Conservation (phyloP, 1,139 yeast genomes). For the Geotrichum carabidarum region DNA sequence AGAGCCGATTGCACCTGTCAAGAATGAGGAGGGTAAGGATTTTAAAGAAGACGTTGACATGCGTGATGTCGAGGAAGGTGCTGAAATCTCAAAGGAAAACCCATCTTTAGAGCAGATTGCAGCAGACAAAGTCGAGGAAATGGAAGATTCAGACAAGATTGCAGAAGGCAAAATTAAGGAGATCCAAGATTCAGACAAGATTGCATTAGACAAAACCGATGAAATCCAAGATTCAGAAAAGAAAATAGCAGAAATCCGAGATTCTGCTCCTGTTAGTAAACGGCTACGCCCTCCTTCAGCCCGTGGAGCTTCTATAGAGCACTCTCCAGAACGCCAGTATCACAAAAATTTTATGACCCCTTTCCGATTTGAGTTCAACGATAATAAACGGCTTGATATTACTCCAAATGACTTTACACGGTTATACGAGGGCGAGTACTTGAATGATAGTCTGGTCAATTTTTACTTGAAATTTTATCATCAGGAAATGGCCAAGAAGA, state of each 20-base stretch:
- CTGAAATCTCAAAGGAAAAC: background rate
- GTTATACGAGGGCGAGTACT: constrained; percentile 38
- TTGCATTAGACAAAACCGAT: background rate
- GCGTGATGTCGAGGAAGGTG: background rate
- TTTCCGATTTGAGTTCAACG: constrained; percentile 28
- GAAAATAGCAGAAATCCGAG: background rate
- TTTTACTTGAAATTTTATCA: constrained; percentile 35
- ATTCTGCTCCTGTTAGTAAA: background rate
- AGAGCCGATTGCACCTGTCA: too few species aligned
- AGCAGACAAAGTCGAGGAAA: background rate
- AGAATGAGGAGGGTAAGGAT: too few species aligned
- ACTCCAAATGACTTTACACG: constrained; percentile 37
- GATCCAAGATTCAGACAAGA: background rate
- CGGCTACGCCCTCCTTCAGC: background rate
- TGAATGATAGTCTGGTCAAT: constrained; percentile 41
- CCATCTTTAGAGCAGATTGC: too few species aligned
- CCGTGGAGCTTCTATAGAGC: too few species aligned
- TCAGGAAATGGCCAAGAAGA: constrained; percentile 19
- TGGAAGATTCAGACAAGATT: background rate
- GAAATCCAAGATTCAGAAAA: background rate
- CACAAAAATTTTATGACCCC: constrained; percentile 21
- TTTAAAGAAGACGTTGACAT: background rate
- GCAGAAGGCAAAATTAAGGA: background rate
- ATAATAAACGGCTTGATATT: constrained; percentile 31
- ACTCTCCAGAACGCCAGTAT: background rate